These are phyloP conservation scores for Radiomyces spectabilis DNA, from an alignment of 192 early-diverging fungal genomes.

Conservation along the genomic window DNA sequence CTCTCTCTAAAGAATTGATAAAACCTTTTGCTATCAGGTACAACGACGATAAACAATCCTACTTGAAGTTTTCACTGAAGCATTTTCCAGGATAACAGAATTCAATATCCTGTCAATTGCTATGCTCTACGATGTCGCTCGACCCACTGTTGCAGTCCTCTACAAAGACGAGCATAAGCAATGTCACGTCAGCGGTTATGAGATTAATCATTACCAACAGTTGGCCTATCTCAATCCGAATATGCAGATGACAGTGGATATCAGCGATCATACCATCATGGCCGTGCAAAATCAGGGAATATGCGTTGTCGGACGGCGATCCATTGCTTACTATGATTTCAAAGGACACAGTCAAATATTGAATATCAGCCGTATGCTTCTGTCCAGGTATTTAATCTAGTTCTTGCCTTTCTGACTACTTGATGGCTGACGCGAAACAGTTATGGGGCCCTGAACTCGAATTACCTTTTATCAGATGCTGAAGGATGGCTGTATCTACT, in stretches of 20 bases:
- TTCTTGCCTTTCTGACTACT: no score
- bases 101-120: slow-evolving; percentile 42
- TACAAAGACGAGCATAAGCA: slow-evolving; percentile 46
- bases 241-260: slow-evolving; percentile 27
- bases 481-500: no score
- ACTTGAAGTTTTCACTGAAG: background rate
- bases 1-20: slow-evolving; percentile 1
- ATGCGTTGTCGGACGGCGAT: slow-evolving; percentile 47
- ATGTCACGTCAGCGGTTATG: slow-evolving; percentile 50
- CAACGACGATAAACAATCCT: no score
- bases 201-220: slow-evolving; percentile 37
- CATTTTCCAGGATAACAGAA: slow-evolving; percentile 39
- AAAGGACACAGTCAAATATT: background rate
- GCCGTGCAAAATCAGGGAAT: slow-evolving; percentile 52
- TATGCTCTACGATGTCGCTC: slow-evolving; percentile 27
- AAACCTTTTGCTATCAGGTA: slow-evolving; percentile 14
- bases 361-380: no score
- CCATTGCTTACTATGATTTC: slow-evolving; percentile 42
- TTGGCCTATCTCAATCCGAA: background rate
- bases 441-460: no score
- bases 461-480: no score
- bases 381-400: no score
- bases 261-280: slow-evolving; percentile 40
- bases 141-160: slow-evolving; percentile 46
- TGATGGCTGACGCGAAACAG: no score